Conservation (phyloP, 306 rosid genomes). For the Astragalus membranaceus region DNA sequence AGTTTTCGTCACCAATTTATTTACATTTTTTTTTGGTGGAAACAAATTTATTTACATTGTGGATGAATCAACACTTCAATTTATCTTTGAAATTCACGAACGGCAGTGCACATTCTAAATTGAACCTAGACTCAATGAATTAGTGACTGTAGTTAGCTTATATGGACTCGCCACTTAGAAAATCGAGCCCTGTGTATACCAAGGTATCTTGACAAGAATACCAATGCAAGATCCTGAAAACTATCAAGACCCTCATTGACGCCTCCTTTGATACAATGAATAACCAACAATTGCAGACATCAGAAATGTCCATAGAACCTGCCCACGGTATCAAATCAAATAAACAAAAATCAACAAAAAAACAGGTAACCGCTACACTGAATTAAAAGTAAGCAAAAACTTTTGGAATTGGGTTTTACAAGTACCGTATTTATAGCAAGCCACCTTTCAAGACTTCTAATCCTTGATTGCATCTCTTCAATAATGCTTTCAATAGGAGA, state of each 20-base stretch:
- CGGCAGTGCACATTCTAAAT: neutral
- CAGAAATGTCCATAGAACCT: constrained; percentile 93
- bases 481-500: constrained; percentile 66
- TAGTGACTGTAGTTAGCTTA: constrained; percentile 24
- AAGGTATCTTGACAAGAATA: constrained; percentile 1
- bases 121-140: constrained; percentile 16
- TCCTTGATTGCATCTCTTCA: constrained; percentile 94
- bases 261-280: constrained; percentile 84
- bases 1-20: constrained; percentile 3
- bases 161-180: constrained; percentile 18
- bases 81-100: too few relatives aligned
- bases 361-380: neutral
- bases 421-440: constrained; percentile 86
- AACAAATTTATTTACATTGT: too few relatives aligned
- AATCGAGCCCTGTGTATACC: constrained; percentile 8
- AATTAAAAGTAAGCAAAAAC: neutral
- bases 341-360: constrained; percentile 1
- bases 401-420: neutral
- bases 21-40: too few relatives aligned
- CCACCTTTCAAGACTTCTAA: constrained; percentile 91
- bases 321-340: constrained; percentile 17
- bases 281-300: constrained; percentile 97
- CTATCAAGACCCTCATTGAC: constrained; percentile 38
- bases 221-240: too few relatives aligned
- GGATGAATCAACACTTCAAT: neutral